phyloP scores from a whole-genome alignment of 2,329 filamentous ascomycete species.

The Calonectria crousiana region DNA sequence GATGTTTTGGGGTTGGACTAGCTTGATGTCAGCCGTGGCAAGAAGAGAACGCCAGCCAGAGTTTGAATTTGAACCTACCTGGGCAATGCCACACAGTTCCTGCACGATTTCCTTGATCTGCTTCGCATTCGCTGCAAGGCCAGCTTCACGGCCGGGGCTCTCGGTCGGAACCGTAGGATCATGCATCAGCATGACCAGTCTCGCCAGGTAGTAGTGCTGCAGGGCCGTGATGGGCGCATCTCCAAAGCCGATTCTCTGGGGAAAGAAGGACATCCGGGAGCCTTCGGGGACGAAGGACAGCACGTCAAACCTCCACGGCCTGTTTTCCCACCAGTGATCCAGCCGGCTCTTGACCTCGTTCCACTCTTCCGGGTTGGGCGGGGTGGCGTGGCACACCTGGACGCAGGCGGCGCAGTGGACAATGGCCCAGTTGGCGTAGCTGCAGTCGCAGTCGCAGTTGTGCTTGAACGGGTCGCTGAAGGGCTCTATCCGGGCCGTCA shows the following conservation, averaged over 20 bases:
- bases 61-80: background rate
- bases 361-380: background rate
- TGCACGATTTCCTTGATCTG: background rate
- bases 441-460: background rate
- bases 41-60: no score
- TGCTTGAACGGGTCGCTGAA: background rate
- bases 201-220: background rate
- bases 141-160: background rate
- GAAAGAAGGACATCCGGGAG: background rate
- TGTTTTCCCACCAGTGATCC: background rate
- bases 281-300: background rate
- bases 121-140: background rate
- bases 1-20: background rate
- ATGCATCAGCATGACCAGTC: background rate
- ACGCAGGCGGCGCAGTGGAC: background rate
- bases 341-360: background rate
- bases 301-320: background rate
- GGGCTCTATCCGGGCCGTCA: background rate
- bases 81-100: background rate
- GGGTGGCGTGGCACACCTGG: background rate
- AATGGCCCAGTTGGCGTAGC: background rate
- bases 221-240: background rate
- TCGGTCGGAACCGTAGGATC: background rate
- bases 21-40: background rate
- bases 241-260: background rate